Conservation (phyloP, 768 basidiomycete genomes). For the Russula ochroleuca region DNA sequence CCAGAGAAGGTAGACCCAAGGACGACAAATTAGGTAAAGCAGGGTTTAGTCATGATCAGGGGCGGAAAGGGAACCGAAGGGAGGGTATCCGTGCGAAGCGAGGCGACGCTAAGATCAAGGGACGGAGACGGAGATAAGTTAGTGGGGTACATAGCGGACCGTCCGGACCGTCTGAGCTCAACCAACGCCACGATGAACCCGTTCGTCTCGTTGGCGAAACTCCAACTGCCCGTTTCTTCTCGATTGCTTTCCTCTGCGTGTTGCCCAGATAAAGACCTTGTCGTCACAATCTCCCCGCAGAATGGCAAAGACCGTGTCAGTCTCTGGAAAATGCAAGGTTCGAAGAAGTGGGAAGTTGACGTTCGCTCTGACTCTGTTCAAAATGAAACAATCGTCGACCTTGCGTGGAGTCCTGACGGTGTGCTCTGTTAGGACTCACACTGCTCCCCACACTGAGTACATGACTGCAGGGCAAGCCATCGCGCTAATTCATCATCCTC, state of each 20-base stretch:
- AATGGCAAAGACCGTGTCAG: constrained; percentile 66
- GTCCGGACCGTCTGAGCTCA: constrained; percentile 11
- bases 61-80: constrained; percentile 39
- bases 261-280: constrained; percentile 81
- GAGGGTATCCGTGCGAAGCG: constrained; percentile 68
- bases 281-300: constrained; percentile 60
- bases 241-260: constrained; percentile 62
- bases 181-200: constrained; percentile 37
- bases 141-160: neutral
- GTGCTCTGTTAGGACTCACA: constrained; percentile 25
- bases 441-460: neutral
- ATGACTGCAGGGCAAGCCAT: constrained; percentile 53
- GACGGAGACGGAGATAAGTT: constrained; percentile 42
- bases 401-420: constrained; percentile 87
- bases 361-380: constrained; percentile 41
- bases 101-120: constrained; percentile 49
- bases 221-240: constrained; percentile 53
- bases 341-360: constrained; percentile 79
- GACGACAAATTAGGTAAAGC: constrained; percentile 32
- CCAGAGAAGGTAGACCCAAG: constrained; percentile 33
- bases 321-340: constrained; percentile 77
- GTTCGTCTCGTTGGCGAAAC: constrained; percentile 53
- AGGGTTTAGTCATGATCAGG: constrained; percentile 59
- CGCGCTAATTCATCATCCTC: constrained; percentile 66
- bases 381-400: constrained; percentile 49